A percentile compares a stretch with the other conserved stretches of the same genome.
These are phyloP conservation scores for Adansonia gregorii DNA, from an alignment of 441 rosid species.

Conservation along the genomic window DNA sequence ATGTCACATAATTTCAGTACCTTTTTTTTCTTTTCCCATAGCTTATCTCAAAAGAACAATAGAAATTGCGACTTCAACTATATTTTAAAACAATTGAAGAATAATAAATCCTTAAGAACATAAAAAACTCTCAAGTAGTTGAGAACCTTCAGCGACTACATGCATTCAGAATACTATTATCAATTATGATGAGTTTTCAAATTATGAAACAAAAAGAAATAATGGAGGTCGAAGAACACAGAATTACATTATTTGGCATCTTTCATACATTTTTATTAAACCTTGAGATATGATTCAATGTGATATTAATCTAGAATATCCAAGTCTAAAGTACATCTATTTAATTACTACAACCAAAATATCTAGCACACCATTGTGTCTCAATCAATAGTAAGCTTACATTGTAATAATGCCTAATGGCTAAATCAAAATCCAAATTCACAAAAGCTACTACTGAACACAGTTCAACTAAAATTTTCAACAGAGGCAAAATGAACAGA, in stretches of 20 bases:
- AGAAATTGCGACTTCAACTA: neutral
- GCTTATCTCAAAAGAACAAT: neutral
- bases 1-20: neutral
- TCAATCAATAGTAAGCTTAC: neutral
- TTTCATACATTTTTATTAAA: neutral
- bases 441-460: neutral
- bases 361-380: neutral
- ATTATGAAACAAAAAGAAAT: neutral
- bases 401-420: neutral
- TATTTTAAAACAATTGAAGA: neutral
- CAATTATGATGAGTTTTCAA: neutral
- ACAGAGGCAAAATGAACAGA: conserved; percentile 22
- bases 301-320: conserved; percentile 5
- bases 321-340: neutral
- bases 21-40: neutral
- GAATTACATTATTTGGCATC: neutral
- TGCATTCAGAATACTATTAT: neutral
- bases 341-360: neutral
- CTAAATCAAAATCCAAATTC: neutral
- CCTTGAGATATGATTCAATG: neutral
- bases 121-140: neutral
- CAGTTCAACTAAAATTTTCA: neutral
- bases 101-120: neutral
- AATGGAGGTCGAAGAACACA: neutral
- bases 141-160: neutral